A percentile compares a stretch with the other conserved stretches of the same genome.
phyloP scores from a whole-genome alignment of 352 stramenopile species.

The Blastocystis sp. region DNA sequence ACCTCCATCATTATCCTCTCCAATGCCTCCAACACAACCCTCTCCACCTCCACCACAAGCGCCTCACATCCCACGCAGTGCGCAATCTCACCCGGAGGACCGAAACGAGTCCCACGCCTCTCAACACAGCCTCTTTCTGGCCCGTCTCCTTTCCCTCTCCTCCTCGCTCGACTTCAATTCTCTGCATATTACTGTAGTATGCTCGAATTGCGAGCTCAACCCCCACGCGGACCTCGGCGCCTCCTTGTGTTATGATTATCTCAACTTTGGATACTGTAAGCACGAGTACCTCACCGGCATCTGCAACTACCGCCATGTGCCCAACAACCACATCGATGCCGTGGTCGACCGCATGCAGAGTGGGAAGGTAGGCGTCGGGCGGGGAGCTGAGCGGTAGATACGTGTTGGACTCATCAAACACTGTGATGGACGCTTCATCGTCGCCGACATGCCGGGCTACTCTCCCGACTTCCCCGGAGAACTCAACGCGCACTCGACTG shows the following conservation, averaged over 20 bases:
- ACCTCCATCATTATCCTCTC: too few relatives aligned
- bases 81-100: neutral
- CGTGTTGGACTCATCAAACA: slow-evolving; percentile 38
- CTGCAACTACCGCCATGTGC: slow-evolving; percentile 53
- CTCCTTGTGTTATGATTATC: slow-evolving; percentile 64
- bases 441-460: slow-evolving; percentile 48
- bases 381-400: slow-evolving; percentile 4
- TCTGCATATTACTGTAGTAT: neutral
- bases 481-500: slow-evolving; percentile 13
- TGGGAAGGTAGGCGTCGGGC: neutral
- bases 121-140: too few relatives aligned
- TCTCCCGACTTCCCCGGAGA: slow-evolving; percentile 16
- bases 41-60: too few relatives aligned
- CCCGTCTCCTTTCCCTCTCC: slow-evolving; percentile 13
- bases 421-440: slow-evolving; percentile 1
- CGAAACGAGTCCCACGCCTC: too few relatives aligned
- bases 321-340: slow-evolving; percentile 35
- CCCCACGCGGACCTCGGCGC: slow-evolving; percentile 24
- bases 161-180: slow-evolving; percentile 17
- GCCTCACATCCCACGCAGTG: too few relatives aligned
- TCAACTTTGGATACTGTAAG: slow-evolving; percentile 62
- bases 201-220: slow-evolving; percentile 20
- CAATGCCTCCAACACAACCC: too few relatives aligned
- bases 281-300: slow-evolving; percentile 8
- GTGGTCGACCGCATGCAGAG: slow-evolving; percentile 61